phyloP scores from a whole-genome alignment of 345 rosid species.

The Aegle marmelos region DNA sequence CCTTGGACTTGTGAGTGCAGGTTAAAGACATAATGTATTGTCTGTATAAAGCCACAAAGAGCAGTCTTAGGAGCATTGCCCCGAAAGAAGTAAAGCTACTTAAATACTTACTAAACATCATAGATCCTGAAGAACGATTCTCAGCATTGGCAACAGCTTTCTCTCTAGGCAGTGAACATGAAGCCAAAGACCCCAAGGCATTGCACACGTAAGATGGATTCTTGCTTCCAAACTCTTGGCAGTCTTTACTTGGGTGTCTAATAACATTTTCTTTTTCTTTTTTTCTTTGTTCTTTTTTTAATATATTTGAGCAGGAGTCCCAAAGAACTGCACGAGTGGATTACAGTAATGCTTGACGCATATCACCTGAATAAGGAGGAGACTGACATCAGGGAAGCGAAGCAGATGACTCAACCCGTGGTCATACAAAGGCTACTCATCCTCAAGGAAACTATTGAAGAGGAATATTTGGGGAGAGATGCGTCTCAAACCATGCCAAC shows the following conservation, averaged over 20 bases:
- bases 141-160: conserved; percentile 89
- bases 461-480: conserved; percentile 63
- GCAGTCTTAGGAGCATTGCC: conserved; percentile 80
- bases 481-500: conserved; percentile 8
- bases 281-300: not conserved
- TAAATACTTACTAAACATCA: conserved; percentile 79
- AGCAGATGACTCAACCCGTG: conserved; percentile 76
- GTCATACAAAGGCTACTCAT: conserved; percentile 84
- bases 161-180: conserved; percentile 69
- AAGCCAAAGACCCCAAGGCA: conserved; percentile 70
- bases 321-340: conserved; percentile 92
- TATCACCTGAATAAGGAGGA: conserved; percentile 79
- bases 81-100: conserved; percentile 88
- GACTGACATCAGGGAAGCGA: conserved; percentile 79
- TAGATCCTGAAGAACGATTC: conserved; percentile 94
- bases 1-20: conserved; percentile 36
- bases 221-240: not conserved
- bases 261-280: not conserved
- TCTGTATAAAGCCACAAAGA: conserved; percentile 75
- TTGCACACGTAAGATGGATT: conserved; percentile 61
- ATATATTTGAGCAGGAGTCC: conserved; percentile 56
- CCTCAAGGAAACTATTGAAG: conserved; percentile 81
- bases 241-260: not conserved
- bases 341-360: conserved; percentile 81
- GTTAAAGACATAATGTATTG: conserved; percentile 83